Evolutionary conservation across 768 basidiomycete species (phyloP).

Genomic region (Suillus weaverae): DNA sequence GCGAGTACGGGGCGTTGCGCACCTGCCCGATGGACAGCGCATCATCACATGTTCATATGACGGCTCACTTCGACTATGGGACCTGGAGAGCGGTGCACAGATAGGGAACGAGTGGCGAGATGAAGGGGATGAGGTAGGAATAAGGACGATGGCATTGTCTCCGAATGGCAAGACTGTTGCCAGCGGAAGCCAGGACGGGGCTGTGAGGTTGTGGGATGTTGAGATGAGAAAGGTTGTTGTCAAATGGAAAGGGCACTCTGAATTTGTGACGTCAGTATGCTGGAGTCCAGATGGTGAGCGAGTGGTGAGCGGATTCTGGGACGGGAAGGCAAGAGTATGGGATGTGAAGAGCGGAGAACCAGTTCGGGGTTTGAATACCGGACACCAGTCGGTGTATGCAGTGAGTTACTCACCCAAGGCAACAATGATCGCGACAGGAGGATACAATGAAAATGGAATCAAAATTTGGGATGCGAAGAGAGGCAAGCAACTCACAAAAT

Average conservation of each 20-base stretch:
- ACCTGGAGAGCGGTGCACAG: conserved; percentile 26
- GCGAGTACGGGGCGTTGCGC: not conserved
- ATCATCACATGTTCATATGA: conserved; percentile 12
- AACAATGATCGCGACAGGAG: conserved; percentile 1
- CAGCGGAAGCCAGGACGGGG: no score
- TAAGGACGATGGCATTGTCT: not conserved
- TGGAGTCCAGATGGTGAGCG: no score
- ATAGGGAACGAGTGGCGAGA: conserved; percentile 11
- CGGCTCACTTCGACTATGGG: conserved; percentile 13
- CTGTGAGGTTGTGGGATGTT: no score
- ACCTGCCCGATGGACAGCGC: not conserved
- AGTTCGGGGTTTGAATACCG: not conserved
- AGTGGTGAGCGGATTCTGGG: conserved; percentile 16
- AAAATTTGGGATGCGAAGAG: not conserved
- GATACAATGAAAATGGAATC: not conserved
- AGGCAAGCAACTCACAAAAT: not conserved
- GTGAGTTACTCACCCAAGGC: no score
- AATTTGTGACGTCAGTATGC: no score
- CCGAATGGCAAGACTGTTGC: not conserved
- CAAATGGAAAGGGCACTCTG: no score
- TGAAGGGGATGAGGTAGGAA: not conserved
- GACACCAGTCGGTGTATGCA: not conserved
- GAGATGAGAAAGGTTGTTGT: no score
- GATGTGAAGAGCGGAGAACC: no score
- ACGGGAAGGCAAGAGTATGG: conserved; percentile 10